Evolutionary conservation across 2,329 filamentous ascomycete species (phyloP).

Genomic region (Diplodia intermedia): DNA sequence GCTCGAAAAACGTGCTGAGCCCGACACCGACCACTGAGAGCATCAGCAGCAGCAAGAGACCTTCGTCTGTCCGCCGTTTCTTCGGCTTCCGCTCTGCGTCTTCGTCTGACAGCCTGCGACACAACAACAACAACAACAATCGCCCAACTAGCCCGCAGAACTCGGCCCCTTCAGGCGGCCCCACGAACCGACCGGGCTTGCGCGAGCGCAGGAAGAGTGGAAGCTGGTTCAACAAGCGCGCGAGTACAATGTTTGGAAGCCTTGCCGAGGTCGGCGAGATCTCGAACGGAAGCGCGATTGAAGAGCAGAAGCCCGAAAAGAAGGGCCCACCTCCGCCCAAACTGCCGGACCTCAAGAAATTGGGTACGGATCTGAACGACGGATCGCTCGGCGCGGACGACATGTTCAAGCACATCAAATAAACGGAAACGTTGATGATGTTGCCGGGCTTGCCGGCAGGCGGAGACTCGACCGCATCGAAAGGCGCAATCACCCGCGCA

Average conservation of each 20-base stretch:
- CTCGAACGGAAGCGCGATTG: slow-evolving; percentile 16
- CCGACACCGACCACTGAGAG: slow-evolving; percentile 41
- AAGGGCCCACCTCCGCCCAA: slow-evolving; percentile 50
- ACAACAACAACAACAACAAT: not conserved
- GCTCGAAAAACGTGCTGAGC: slow-evolving; percentile 27
- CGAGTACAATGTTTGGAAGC: slow-evolving; percentile 45
- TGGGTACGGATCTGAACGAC: slow-evolving; percentile 36
- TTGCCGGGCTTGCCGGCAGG: not conserved
- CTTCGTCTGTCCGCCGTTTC: slow-evolving; percentile 51
- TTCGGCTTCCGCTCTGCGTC: slow-evolving; percentile 48
- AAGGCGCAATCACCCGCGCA: not conserved
- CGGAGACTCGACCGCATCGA: slow-evolving; percentile 2
- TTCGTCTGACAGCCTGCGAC: slow-evolving; percentile 46
- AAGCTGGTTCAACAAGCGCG: slow-evolving; percentile 51
- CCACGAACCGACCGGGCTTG: not conserved
- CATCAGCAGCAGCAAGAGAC: slow-evolving; percentile 42
- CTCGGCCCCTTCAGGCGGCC: not conserved
- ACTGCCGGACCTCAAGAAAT: slow-evolving; percentile 48
- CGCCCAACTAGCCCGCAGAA: slow-evolving; percentile 44
- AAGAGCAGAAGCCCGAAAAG: slow-evolving; percentile 39
- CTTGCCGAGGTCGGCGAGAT: slow-evolving; percentile 42
- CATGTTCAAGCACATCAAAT: slow-evolving; percentile 34
- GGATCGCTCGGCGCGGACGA: slow-evolving; percentile 28
- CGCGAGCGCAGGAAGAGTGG: slow-evolving; percentile 44
- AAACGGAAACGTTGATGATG: slow-evolving; percentile 7